Evolutionary conservation across 306 rosid species (phyloP).

Genomic region (Nissolia schottii): DNA sequence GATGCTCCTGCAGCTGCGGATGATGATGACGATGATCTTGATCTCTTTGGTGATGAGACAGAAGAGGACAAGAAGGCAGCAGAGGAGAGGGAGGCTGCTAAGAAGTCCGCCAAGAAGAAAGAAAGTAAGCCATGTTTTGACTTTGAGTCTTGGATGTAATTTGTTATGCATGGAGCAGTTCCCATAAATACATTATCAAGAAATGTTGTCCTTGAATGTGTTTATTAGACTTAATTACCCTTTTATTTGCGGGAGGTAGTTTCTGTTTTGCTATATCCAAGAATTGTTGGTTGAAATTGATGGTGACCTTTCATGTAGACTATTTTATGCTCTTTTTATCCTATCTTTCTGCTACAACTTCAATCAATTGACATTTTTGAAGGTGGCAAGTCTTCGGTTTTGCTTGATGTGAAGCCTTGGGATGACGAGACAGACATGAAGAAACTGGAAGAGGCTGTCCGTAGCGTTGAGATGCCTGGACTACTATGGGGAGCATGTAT

Average conservation of each 20-base stretch:
- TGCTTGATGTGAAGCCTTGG: slow-evolving; percentile 94
- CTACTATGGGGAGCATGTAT: slow-evolving; percentile 91
- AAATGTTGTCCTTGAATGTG: background rate
- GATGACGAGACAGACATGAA: slow-evolving; percentile 95
- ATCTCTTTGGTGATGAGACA: slow-evolving; percentile 90
- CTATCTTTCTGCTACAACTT: background rate
- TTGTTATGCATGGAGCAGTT: background rate
- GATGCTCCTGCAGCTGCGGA: slow-evolving; percentile 51
- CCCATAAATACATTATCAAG: background rate
- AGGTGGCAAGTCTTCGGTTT: slow-evolving; percentile 91
- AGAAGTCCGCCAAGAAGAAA: slow-evolving; percentile 80
- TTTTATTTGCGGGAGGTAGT: background rate
- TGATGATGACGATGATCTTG: slow-evolving; percentile 73
- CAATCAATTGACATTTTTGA: background rate
- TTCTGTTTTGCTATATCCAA: background rate
- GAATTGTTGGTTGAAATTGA: background rate
- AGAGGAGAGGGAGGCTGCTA: slow-evolving; percentile 75
- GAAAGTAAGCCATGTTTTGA: slow-evolving; percentile 53
- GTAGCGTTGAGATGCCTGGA: slow-evolving; percentile 67
- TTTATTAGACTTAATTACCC: background rate
- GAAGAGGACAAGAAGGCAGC: slow-evolving; percentile 91
- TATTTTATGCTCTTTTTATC: background rate
- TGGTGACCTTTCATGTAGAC: background rate
- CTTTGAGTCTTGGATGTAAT: background rate
- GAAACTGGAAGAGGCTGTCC: slow-evolving; percentile 86